These are phyloP conservation scores for Aspergillus nanangensis DNA, from an alignment of 495 filamentous ascomycete species.

Conservation along the genomic window DNA sequence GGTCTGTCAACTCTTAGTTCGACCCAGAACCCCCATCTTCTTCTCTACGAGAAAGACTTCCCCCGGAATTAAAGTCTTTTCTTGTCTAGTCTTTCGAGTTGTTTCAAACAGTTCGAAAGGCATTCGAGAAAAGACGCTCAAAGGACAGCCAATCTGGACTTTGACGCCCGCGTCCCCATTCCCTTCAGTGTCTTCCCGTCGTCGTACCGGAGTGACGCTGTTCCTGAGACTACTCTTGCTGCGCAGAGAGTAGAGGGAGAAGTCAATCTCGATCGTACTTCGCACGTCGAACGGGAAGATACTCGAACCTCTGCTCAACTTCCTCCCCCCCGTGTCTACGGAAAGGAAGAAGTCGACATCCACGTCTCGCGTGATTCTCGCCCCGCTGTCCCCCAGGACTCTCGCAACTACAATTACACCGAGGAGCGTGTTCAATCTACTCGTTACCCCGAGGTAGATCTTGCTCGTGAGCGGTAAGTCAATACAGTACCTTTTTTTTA, in stretches of 20 bases:
- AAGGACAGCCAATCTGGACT: slow-evolving; percentile 97
- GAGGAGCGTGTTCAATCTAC: slow-evolving; percentile 8
- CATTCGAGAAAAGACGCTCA: slow-evolving; percentile 84
- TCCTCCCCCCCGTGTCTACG: slow-evolving; percentile 61
- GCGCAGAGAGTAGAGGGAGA: slow-evolving; percentile 76
- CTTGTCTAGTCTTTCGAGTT: slow-evolving; percentile 92
- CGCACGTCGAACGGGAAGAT: slow-evolving; percentile 94
- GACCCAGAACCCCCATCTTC: slow-evolving; percentile 14
- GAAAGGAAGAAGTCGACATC: slow-evolving; percentile 78
- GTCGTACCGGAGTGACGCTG: slow-evolving; percentile 90
- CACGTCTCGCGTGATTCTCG: slow-evolving; percentile 56
- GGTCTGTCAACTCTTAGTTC: slow-evolving; percentile 18
- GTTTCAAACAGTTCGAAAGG: slow-evolving; percentile 77
- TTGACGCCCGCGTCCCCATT: slow-evolving; percentile 98
- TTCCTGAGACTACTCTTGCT: slow-evolving; percentile 71
- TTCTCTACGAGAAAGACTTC: slow-evolving; percentile 40
- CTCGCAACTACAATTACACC: slow-evolving; percentile 17
- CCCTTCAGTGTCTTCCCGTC: slow-evolving; percentile 99
- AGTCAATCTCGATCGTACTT: slow-evolving; percentile 71
- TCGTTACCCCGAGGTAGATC: slow-evolving; percentile 46
- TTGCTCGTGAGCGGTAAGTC: slow-evolving; percentile 51
- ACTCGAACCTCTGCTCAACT: slow-evolving; percentile 63
- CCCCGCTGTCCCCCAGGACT: slow-evolving; percentile 2
- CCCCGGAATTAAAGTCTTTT: slow-evolving; percentile 56
- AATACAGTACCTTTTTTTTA: slow-evolving; percentile 2